Evolutionary conservation across 495 filamentous ascomycete genomes (phyloP), one percentile per base, ranked within the genome.

Genomic region (Penicillium goetzii): DNA sequence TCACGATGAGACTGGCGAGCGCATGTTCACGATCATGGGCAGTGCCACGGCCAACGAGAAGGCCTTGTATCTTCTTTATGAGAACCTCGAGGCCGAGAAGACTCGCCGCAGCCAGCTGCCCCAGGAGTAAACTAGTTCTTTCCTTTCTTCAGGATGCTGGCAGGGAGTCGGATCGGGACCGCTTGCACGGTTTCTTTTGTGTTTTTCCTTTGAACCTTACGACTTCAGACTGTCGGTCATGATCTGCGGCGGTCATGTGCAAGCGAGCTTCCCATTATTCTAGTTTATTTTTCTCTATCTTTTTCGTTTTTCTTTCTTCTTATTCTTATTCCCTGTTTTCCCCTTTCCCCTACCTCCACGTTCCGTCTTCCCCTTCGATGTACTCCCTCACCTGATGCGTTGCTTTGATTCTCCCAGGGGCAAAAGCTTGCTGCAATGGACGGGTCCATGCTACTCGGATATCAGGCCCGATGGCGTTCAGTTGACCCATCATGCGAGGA

Each of bases 21-120:
- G 95, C 70, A 98, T 99, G 95, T 99, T 98, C 81, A 98, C 95
- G 64, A 97, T 99, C 74, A 97, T 96, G 85, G 95, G 95, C 62
- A 96, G 91, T 60, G 87, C 89, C 26, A 85, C 85, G 76, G 90
- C 90, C 63, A 98, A 98, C 71, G 95, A 99, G 81, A 93, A 92
- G 66, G 95, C 95, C 17, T 84, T 99, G 10, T 98, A 94, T 75
- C 86, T 98, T 38, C 85, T 99, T 54, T 99, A 99, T 79, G 95
- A 99, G 84, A 98, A 99, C 78, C 87, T 99, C 34, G 95, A 99
- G 78, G 95, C 92, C 19, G 95, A 99, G 83, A 99, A 99, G 84
- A 92, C 92, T 85, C 92, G 94, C 62, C 91, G 96, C 72, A 92
- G 89, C 80, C 90, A 95, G 77, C 76, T 83, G 36, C 81, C 86